Percentiles rank a stretch among this genome's conserved stretches.
Evolutionary conservation across 345 rosid genomes (phyloP).

Genomic region (Arabis alpina): DNA sequence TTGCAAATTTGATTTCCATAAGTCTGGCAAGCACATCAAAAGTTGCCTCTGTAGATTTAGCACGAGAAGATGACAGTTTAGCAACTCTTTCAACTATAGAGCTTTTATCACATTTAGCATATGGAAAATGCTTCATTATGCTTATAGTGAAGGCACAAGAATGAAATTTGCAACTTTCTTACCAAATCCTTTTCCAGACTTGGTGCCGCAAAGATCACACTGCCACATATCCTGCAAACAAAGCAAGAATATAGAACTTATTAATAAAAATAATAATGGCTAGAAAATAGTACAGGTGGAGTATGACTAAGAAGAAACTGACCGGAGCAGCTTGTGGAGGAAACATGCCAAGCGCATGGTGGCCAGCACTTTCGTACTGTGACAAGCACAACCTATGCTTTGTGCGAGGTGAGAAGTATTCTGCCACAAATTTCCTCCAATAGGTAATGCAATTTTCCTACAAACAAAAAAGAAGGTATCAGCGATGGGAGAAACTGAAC

Average conservation of each 20-base stretch:
- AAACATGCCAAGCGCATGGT: conserved; percentile 92
- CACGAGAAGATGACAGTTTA: conserved; percentile 30
- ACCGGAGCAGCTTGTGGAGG: conserved; percentile 96
- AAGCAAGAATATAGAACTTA: background rate
- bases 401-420: conserved; percentile 92
- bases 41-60: conserved; percentile 71
- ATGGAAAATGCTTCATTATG: background rate
- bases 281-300: background rate
- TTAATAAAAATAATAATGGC: background rate
- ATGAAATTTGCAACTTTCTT: conserved; percentile 25
- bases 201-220: conserved; percentile 46
- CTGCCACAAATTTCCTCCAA: conserved; percentile 94
- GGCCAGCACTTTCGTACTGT: conserved; percentile 76
- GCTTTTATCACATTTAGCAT: background rate
- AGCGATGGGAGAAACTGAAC: conserved; percentile 7
- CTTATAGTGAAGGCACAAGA: conserved; percentile 9
- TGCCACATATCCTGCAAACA: conserved; percentile 47
- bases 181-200: conserved; percentile 49
- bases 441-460: conserved; percentile 90
- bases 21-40: conserved; percentile 94
- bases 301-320: conserved; percentile 37
- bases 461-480: conserved; percentile 33
- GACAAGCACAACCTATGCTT: conserved; percentile 97
- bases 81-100: conserved; percentile 22
- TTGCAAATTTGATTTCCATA: conserved; percentile 88